These are phyloP conservation scores for Hirsutella rhossiliensis DNA, from an alignment of 2,329 filamentous ascomycete species.

Conservation along the genomic window DNA sequence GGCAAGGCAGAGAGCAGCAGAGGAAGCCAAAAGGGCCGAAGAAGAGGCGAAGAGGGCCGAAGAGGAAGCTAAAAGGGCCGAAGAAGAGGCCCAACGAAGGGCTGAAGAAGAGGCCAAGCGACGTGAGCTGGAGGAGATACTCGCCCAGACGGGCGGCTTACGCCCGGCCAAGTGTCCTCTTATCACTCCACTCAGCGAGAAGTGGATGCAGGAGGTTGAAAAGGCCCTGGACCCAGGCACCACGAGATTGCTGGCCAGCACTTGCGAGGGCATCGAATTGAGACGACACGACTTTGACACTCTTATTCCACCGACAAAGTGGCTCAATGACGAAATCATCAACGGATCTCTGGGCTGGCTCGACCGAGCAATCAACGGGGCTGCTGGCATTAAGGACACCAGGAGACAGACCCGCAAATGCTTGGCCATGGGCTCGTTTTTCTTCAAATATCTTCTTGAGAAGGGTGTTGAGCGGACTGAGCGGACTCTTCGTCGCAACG, in stretches of 20 bases:
- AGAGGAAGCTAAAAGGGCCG: constrained; percentile 11
- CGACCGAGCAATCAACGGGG: constrained; percentile 44
- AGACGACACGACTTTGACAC: constrained; percentile 48
- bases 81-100: constrained; percentile 9
- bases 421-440: constrained; percentile 53
- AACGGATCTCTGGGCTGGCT: constrained; percentile 53
- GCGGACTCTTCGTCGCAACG: constrained; percentile 43
- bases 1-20: constrained; percentile 6
- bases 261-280: constrained; percentile 38
- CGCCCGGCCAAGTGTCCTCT: constrained; percentile 15
- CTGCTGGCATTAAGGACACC: constrained; percentile 36
- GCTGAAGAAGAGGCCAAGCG: constrained; percentile 12
- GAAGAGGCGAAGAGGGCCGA: constrained; percentile 13
- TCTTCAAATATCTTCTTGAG: constrained; percentile 42
- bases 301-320: constrained; percentile 42
- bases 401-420: constrained; percentile 42
- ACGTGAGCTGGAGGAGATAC: constrained; percentile 13
- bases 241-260: constrained; percentile 27
- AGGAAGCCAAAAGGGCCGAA: constrained; percentile 11
- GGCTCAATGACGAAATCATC: constrained; percentile 70
- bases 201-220: constrained; percentile 14
- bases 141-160: constrained; percentile 18
- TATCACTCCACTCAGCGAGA: constrained; percentile 13
- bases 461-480: constrained; percentile 34
- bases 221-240: constrained; percentile 21